phyloP scores from a whole-genome alignment of 2,329 filamentous ascomycete genomes.

The Torrubiella hemipterigena region DNA sequence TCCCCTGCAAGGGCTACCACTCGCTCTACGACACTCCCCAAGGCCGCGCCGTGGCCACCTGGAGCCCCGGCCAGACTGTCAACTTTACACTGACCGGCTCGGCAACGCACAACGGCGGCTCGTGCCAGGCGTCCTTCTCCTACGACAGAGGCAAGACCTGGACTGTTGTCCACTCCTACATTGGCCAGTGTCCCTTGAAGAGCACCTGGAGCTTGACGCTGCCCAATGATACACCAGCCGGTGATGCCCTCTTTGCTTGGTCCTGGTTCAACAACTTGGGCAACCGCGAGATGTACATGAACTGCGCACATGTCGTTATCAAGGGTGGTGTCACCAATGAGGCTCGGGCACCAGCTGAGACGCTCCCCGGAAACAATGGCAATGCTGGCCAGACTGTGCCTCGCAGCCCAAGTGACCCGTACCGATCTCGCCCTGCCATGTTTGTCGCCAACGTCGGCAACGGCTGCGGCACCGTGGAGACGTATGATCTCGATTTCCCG shows the following conservation, averaged over 20 bases:
- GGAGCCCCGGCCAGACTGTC: slow-evolving; percentile 44
- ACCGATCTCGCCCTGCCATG: slow-evolving; percentile 33
- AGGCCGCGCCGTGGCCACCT: slow-evolving; percentile 43
- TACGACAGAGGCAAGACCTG: slow-evolving; percentile 57
- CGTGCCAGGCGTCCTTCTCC: slow-evolving; percentile 59
- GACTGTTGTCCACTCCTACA: slow-evolving; percentile 44
- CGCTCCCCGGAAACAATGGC: neutral
- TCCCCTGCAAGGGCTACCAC: slow-evolving; percentile 58
- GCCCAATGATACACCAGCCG: slow-evolving; percentile 41
- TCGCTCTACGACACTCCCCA: slow-evolving; percentile 26
- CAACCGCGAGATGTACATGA: slow-evolving; percentile 69
- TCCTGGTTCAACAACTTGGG: slow-evolving; percentile 64
- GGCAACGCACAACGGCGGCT: slow-evolving; percentile 51
- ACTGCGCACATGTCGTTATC: slow-evolving; percentile 49
- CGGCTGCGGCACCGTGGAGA: slow-evolving; percentile 40
- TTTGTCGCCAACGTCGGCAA: slow-evolving; percentile 53
- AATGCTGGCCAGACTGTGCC: neutral
- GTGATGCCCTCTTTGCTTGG: slow-evolving; percentile 47
- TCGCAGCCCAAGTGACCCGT: slow-evolving; percentile 5
- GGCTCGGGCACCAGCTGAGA: too few relatives aligned
- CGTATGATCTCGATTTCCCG: slow-evolving; percentile 45
- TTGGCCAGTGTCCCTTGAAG: slow-evolving; percentile 32
- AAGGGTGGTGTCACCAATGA: neutral
- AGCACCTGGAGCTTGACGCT: slow-evolving; percentile 51
- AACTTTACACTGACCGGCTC: slow-evolving; percentile 47